A percentile compares a stretch with the other conserved stretches of the same genome.
These are phyloP conservation scores for Sextonia rubra DNA, from an alignment of 164 flowering plant genomes.

Conservation along the genomic window DNA sequence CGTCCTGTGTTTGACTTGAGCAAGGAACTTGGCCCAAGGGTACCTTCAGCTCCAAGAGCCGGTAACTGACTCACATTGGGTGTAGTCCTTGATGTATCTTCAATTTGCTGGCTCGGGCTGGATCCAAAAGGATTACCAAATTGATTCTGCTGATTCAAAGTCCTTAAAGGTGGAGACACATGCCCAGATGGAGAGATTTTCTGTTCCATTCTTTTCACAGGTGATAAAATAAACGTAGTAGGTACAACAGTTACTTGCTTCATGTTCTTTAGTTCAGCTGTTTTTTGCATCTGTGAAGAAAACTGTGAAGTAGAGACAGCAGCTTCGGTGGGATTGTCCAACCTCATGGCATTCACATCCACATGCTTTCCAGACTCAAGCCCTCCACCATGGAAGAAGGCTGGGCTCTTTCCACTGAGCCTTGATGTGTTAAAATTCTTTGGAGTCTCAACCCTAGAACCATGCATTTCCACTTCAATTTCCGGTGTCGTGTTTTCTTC, in stretches of 20 bases:
- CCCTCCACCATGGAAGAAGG: slow-evolving; percentile 10
- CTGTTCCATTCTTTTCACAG: slow-evolving; percentile 21
- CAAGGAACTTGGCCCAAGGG: slow-evolving; percentile 11
- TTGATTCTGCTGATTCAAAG: slow-evolving; percentile 16
- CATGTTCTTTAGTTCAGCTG: slow-evolving; percentile 13
- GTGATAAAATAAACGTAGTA: slow-evolving; percentile 25
- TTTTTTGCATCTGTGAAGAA: slow-evolving; percentile 20
- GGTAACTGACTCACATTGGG: slow-evolving; percentile 9
- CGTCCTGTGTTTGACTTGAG: slow-evolving; percentile 5
- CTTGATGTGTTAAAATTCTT: slow-evolving; percentile 3
- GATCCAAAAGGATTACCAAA: slow-evolving; percentile 3
- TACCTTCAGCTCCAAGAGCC: slow-evolving; percentile 14
- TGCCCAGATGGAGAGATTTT: slow-evolving; percentile 16
- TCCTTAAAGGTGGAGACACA: slow-evolving; percentile 14
- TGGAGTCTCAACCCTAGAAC: slow-evolving; percentile 11
- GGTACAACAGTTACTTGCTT: slow-evolving; percentile 9
- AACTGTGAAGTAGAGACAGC: slow-evolving; percentile 15
- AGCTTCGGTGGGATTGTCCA: slow-evolving; percentile 12
- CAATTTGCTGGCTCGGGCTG: slow-evolving; percentile 13
- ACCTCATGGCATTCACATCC: slow-evolving; percentile 8
- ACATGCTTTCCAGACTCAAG: slow-evolving; percentile 15
- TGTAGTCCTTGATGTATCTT: slow-evolving; percentile 11
- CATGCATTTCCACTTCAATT: slow-evolving; percentile 12
- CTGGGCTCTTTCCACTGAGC: slow-evolving; percentile 16
- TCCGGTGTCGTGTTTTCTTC: slow-evolving; percentile 9